These are phyloP conservation scores for Ceratobasidium sp. DNA, from an alignment of 1,284 basidiomycete species.

Conservation along the genomic window DNA sequence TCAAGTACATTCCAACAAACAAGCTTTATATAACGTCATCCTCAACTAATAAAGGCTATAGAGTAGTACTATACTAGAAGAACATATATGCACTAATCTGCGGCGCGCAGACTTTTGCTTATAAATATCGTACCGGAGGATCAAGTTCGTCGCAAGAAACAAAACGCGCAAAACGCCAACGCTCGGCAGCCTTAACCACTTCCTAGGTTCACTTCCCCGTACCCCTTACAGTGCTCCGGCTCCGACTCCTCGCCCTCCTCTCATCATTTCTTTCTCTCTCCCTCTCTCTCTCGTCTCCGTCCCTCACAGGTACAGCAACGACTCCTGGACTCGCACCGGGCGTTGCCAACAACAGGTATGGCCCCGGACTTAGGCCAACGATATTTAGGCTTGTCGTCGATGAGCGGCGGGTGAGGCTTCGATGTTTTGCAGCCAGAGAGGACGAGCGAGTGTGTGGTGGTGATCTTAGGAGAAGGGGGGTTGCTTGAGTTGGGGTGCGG, in stretches of 20 bases:
- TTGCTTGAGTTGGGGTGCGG: constrained; percentile 30
- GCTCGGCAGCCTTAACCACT: constrained; percentile 62
- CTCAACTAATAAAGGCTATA: constrained; percentile 56
- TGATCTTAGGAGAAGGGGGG: constrained; percentile 24
- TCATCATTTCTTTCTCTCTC: constrained; percentile 1
- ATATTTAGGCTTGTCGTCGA: constrained; percentile 32
- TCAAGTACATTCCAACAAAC: not conserved
- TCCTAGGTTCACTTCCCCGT: constrained; percentile 33
- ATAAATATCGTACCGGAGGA: constrained; percentile 61
- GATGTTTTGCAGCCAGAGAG: constrained; percentile 13
- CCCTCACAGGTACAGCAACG: constrained; percentile 30
- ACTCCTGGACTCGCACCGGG: constrained; percentile 34
- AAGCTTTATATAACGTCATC: constrained; percentile 53
- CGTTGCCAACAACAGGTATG: constrained; percentile 33
- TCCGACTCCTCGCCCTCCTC: constrained; percentile 22
- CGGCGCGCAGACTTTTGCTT: constrained; percentile 54
- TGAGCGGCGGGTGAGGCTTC: not conserved
- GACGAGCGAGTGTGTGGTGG: not conserved
- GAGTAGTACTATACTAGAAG: constrained; percentile 54
- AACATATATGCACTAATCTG: constrained; percentile 59
- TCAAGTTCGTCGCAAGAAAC: constrained; percentile 59
- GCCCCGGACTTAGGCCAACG: constrained; percentile 37
- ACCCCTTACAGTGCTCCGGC: constrained; percentile 32
- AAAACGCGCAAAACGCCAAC: no score
- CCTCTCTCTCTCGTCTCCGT: constrained; percentile 7